phyloP scores from a whole-genome alignment of 2,329 filamentous ascomycete species.

The Stagonosporopsis cucurbitacearum region DNA sequence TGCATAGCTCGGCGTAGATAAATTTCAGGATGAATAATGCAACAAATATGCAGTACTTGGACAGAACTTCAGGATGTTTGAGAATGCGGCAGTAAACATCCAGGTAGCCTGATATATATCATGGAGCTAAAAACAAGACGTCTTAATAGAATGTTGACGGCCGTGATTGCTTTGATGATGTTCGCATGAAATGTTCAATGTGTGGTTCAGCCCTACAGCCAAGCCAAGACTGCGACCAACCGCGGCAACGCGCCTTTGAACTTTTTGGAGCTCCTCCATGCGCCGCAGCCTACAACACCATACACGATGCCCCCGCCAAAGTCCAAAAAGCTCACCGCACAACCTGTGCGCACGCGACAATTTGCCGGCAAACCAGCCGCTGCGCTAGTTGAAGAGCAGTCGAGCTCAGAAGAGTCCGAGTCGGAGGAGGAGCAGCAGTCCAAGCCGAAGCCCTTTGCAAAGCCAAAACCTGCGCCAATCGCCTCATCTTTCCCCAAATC shows the following conservation, averaged over 20 bases:
- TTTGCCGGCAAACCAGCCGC: constrained; percentile 79
- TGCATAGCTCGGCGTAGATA: not conserved
- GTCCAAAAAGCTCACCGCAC: constrained; percentile 87
- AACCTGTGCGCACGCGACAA: constrained; percentile 80
- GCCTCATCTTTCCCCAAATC: constrained; percentile 57
- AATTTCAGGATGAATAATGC: not conserved
- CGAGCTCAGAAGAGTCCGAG: constrained; percentile 56
- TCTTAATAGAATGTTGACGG: no score
- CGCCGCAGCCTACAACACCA: not conserved
- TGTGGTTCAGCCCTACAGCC: constrained; percentile 5
- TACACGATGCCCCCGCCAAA: constrained; percentile 60
- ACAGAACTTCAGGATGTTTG: not conserved
- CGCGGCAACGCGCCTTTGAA: constrained; percentile 7
- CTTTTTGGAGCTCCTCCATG: constrained; percentile 14
- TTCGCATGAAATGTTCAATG: not conserved
- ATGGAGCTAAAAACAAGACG: not conserved
- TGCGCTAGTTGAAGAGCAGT: constrained; percentile 46
- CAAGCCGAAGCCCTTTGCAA: constrained; percentile 42
- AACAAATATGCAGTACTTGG: not conserved
- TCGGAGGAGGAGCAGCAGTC: constrained; percentile 61
- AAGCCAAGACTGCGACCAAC: constrained; percentile 10
- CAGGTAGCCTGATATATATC: no score
- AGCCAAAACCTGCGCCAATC: constrained; percentile 46
- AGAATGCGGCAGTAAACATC: not conserved
- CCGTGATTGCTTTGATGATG: no score